Evolutionary conservation across 2,329 filamentous ascomycete species (phyloP).

Genomic region (Phyllosticta citribraziliensis): DNA sequence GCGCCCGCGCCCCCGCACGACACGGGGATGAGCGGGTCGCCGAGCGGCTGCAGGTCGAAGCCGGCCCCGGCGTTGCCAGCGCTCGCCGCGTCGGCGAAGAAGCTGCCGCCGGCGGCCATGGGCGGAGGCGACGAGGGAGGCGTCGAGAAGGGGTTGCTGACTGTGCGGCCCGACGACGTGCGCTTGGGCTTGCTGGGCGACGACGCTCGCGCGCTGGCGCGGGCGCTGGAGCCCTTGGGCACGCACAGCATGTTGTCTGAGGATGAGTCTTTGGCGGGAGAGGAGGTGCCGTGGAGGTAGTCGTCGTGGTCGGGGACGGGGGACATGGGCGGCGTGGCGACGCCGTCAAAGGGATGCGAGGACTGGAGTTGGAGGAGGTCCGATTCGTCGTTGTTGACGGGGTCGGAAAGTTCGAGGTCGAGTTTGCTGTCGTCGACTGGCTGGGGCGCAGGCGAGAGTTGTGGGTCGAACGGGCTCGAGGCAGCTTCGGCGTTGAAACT

Average conservation of each 20-base stretch:
- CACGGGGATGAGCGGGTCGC: not conserved
- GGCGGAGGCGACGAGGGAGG: constrained; percentile 26
- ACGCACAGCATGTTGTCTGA: constrained; percentile 1
- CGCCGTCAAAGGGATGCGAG: constrained; percentile 18
- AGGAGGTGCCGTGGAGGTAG: not conserved
- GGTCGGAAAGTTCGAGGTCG: not conserved
- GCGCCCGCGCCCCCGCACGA: not conserved
- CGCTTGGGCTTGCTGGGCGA: constrained; percentile 2
- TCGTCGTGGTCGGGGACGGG: constrained; percentile 22
- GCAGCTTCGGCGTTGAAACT: not conserved
- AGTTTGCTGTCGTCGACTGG: not conserved
- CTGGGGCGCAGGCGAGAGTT: not conserved
- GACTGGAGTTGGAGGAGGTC: constrained; percentile 25
- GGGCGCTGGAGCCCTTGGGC: constrained; percentile 5
- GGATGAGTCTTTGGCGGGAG: not conserved
- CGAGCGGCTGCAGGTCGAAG: constrained; percentile 2
- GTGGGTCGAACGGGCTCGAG: not conserved
- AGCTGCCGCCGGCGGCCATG: not conserved
- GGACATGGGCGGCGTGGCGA: constrained; percentile 26
- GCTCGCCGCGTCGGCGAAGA: not conserved
- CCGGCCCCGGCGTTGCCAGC: not conserved
- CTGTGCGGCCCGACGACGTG: constrained; percentile 3
- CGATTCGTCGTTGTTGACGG: constrained; percentile 21
- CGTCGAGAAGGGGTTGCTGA: constrained; percentile 26
- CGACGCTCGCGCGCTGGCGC: not conserved